A percentile compares a stretch with the other conserved stretches of the same genome.
Evolutionary conservation across 75 land plant species (phyloP).

Genomic region (Gnetum montanum): DNA sequence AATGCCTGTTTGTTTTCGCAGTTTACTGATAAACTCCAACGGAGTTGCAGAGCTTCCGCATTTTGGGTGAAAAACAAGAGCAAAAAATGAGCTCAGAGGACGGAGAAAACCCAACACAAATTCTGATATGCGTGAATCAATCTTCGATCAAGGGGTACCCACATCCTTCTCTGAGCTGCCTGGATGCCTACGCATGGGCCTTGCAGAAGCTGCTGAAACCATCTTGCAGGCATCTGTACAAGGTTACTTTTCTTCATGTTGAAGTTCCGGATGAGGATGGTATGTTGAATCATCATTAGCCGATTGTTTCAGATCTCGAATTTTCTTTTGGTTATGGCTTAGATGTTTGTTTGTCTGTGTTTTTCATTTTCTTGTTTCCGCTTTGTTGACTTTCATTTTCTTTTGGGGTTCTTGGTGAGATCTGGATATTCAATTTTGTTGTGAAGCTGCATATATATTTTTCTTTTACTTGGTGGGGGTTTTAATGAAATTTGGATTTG

Average conservation of each 20-base stretch:
- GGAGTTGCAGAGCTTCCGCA: too few species aligned
- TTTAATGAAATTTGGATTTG: too few species aligned
- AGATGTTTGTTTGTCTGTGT: not conserved
- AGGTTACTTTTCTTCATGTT: conserved; percentile 69
- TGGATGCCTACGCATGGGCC: conserved; percentile 24
- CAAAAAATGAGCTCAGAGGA: not conserved
- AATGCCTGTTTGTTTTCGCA: too few species aligned
- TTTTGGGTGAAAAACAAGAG: too few species aligned
- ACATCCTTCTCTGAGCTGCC: conserved; percentile 30
- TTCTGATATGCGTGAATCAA: conserved; percentile 24
- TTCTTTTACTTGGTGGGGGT: not conserved
- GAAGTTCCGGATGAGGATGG: conserved; percentile 90
- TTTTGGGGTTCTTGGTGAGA: not conserved
- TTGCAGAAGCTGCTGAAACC: conserved; percentile 25
- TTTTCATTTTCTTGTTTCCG: not conserved
- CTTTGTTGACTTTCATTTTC: not conserved
- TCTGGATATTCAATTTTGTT: not conserved
- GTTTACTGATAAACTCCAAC: too few species aligned
- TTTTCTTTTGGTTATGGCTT: too few species aligned
- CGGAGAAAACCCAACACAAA: conserved; percentile 5
- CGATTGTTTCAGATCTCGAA: too few species aligned
- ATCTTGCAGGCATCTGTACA: conserved; percentile 31
- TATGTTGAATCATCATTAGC: not conserved
- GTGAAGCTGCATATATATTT: not conserved
- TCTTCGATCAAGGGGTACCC: conserved; percentile 30